Evolutionary conservation across 306 rosid species (phyloP).

Genomic region (Prunus kanzakura): DNA sequence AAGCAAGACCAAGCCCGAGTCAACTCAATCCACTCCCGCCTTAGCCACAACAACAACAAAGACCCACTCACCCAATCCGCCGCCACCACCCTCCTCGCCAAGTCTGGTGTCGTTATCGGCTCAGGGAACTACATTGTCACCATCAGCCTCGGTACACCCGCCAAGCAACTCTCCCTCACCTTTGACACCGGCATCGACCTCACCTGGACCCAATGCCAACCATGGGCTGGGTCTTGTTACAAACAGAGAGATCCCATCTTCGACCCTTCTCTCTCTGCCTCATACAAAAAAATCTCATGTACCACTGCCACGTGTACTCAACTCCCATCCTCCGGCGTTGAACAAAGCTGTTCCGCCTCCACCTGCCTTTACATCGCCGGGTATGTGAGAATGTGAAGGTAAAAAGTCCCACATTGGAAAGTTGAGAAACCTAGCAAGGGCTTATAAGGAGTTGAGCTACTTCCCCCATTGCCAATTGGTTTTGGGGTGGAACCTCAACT

Average conservation of each 20-base stretch:
- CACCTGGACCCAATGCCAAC: background rate
- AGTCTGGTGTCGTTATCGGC: background rate
- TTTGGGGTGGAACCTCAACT: too few relatives aligned
- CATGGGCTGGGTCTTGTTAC: background rate
- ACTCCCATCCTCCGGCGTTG: background rate
- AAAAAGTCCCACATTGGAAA: too few relatives aligned
- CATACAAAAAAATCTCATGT: background rate
- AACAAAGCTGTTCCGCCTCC: conserved; percentile 20
- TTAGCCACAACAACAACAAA: background rate
- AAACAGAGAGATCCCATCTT: background rate
- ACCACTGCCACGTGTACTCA: background rate
- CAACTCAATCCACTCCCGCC: background rate
- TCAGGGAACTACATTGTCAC: background rate
- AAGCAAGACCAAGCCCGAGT: background rate
- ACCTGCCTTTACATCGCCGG: conserved; percentile 41
- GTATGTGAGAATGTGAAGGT: too few relatives aligned
- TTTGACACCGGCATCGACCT: background rate
- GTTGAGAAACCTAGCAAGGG: too few relatives aligned
- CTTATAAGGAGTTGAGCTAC: too few relatives aligned
- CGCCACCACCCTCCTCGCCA: background rate
- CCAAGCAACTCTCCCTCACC: background rate
- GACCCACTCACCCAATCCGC: background rate
- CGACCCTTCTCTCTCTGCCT: background rate
- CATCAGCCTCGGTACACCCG: background rate
- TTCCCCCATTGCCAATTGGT: too few relatives aligned